Evolutionary conservation across 2,329 filamentous ascomycete species (phyloP).

Genomic region (Xylaria polymorpha): DNA sequence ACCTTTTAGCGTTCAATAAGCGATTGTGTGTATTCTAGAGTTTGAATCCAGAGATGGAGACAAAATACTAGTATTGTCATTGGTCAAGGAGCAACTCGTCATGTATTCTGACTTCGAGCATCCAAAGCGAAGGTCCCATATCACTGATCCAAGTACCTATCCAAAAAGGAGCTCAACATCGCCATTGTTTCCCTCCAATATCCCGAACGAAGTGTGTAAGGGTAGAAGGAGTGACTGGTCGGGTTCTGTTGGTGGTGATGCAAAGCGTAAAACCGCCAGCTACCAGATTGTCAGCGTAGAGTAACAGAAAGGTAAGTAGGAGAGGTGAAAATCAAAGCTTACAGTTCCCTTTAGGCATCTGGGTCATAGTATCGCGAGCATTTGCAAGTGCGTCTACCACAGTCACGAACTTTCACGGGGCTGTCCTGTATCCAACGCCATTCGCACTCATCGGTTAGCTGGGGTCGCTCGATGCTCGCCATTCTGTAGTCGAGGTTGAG

Average conservation of each 20-base stretch:
- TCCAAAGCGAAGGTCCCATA: background rate
- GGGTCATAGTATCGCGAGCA: background rate
- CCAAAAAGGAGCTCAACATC: background rate
- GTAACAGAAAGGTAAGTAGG: background rate
- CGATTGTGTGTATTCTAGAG: background rate
- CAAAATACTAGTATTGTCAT: background rate
- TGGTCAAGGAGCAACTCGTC: background rate
- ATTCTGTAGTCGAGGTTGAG: background rate
- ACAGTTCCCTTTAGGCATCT: background rate
- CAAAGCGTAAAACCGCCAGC: background rate
- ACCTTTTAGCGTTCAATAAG: background rate
- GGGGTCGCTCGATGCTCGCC: background rate
- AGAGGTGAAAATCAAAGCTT: background rate
- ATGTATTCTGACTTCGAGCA: background rate
- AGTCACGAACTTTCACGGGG: background rate
- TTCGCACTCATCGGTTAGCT: background rate
- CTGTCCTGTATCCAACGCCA: background rate
- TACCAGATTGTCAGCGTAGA: background rate
- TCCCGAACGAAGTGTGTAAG: background rate
- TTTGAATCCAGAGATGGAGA: background rate
- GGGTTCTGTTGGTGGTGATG: background rate
- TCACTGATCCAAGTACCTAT: background rate
- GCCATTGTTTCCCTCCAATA: background rate
- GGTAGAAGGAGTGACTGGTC: background rate
- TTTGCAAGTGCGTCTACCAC: background rate